Base-by-base conservation (phyloP, 2,329 filamentous ascomycete genomes). In the Penicillium corylophilum region DNA sequence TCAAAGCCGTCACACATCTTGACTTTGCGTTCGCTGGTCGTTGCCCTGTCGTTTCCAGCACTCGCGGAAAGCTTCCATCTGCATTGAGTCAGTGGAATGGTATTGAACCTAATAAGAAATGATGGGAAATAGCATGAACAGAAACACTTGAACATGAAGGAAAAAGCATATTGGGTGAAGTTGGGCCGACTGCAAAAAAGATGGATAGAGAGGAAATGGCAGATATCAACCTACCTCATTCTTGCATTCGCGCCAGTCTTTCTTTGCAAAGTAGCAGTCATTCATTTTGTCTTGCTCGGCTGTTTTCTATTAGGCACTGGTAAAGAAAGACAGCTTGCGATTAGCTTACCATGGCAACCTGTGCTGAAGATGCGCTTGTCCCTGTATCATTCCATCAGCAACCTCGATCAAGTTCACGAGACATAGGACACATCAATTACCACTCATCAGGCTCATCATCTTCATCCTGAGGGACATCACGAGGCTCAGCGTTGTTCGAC, bases 321-420 rank as follows among this genome's bases (percentile, higher is more conserved):
- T 39, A 28, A 23, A 47, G 16, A 5, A n/a, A 46, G 15, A 15
- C 12, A 42, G 18, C n/a, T 23, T 43, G 15, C 6, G n/a, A 28
- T 18, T 12, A 43, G 53, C 77, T 68, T 76, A 95, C 93, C 86
- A 73, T 91, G 84, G 68, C 93, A 97, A 52, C 93, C 94, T 2
- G 93, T 97, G 78, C 90, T 96, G 78, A 90, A 95, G 73, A 97
- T 97, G 69, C 94, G 83, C 82, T 96, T 93, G 78, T 97, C 92
- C 93, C 93, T 97, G 69, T 53, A 62, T 36, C 50, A 55, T 63
- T 16, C 33, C 39, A 38, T 67, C 47, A 62, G 60, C 45, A 41
- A 35, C 35, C 42, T 50, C 38, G 48, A 45, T 22, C 39, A 33
- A 58, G 65, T 20, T 5, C 46, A 15, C 20, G 6, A 47, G 7